Conservation (phyloP, 1,139 yeast species). For the Yamadazyma oceani region DNA sequence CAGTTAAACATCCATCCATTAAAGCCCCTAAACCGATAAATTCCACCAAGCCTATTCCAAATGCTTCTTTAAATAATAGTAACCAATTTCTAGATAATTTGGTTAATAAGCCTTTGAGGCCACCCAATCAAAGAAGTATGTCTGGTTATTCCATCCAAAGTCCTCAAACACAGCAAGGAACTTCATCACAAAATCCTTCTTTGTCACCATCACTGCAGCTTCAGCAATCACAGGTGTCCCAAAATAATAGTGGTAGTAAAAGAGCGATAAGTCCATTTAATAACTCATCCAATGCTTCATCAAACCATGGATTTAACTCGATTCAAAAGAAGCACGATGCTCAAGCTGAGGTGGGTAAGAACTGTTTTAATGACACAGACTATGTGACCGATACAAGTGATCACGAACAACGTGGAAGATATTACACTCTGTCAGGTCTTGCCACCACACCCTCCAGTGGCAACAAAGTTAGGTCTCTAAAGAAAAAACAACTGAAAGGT, state of each 20-base stretch:
- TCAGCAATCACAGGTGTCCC: no score
- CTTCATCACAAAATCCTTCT: background rate
- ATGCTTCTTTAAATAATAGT: conserved; percentile 8
- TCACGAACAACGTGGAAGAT: conserved; percentile 2
- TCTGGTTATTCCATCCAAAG: conserved; percentile 1
- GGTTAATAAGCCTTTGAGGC: conserved; percentile 12
- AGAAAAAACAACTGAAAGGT: background rate
- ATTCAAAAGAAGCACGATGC: conserved; percentile 4
- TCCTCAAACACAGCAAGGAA: background rate
- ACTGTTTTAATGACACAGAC: conserved; percentile 7
- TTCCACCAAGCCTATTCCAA: conserved; percentile 9
- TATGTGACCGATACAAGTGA: conserved; percentile 8
- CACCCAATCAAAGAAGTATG: conserved; percentile 11
- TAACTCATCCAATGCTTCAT: conserved; percentile 8
- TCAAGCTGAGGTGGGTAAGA: conserved; percentile 12
- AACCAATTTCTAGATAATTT: conserved; percentile 11
- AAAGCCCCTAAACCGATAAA: conserved; percentile 10
- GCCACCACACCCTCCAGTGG: no score
- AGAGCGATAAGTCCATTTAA: conserved; percentile 12
- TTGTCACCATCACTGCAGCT: no score
- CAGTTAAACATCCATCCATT: conserved; percentile 3
- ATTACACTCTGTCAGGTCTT: no score
- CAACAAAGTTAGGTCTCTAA: no score
- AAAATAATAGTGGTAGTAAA: conserved; percentile 4
- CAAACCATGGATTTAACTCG: conserved; percentile 4